Conservation (phyloP, 495 filamentous ascomycete genomes). For the Annulohypoxylon moriforme region DNA sequence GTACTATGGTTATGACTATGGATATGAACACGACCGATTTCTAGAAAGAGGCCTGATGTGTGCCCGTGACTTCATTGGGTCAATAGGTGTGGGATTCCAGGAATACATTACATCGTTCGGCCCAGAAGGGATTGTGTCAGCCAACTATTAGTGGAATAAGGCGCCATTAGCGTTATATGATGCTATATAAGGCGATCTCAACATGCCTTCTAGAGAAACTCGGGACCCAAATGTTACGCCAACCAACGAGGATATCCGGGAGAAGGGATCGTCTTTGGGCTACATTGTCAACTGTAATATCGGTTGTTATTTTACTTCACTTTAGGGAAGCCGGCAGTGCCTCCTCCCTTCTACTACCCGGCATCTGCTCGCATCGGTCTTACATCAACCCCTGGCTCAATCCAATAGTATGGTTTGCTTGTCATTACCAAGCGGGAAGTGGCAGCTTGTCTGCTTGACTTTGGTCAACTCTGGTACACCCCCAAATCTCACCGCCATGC, state of each 20-base stretch:
- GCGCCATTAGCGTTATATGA: background rate
- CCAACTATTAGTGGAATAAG: conserved; percentile 17
- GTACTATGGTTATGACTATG: background rate
- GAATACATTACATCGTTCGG: background rate
- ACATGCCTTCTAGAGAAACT: conserved; percentile 4
- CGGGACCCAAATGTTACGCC: conserved; percentile 8
- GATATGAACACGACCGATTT: background rate
- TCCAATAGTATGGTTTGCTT: conserved; percentile 29
- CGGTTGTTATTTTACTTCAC: conserved; percentile 12
- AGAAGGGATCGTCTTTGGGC: background rate
- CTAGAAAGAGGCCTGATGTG: conserved; percentile 5
- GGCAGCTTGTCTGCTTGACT: conserved; percentile 37
- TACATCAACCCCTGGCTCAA: conserved; percentile 20
- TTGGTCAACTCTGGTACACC: conserved; percentile 34
- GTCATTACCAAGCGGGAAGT: conserved; percentile 34
- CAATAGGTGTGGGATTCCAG: background rate
- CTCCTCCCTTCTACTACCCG: conserved; percentile 4
- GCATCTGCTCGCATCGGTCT: conserved; percentile 7
- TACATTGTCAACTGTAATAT: conserved; percentile 14
- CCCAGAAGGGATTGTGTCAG: background rate
- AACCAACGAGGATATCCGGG: background rate
- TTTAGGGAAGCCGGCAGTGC: background rate
- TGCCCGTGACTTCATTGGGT: background rate
- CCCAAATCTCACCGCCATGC: conserved; percentile 35
- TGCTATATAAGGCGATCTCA: conserved; percentile 34